Base-by-base conservation (phyloP, 192 early-diverging fungal genomes). In the Linnemannia exigua region DNA sequence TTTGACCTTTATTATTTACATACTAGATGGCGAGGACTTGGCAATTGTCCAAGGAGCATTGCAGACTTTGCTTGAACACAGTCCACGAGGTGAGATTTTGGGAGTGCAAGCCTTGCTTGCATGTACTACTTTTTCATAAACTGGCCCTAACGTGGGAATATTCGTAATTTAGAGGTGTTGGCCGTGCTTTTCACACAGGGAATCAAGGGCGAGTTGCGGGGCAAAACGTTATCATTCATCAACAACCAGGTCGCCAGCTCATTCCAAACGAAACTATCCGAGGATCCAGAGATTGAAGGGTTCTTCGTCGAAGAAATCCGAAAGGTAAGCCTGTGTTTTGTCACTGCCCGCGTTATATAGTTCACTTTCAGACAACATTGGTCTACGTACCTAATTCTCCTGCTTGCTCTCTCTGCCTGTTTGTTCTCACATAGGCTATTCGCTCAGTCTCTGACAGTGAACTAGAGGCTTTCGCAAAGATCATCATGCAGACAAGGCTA, bases 11-110 rank as follows among this genome's bases (percentile, higher is more conserved):
- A 51, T 38, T 72, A 14, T 8, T 25, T 47, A 25, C 46, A 6
- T 63, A 63, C 51, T 63, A 81, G 86, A 87, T 47, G 81, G 81
- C 17, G 76, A 87, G n/a, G 79, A 86, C 35, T 67, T 86, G n/a
- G 79, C 73, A 35, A 75, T 76, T 46, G 80, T 82, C 12, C 79
- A 81, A 33, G 70, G 31, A 15, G 80, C 86, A 11, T 58, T 87
- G 25, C 76, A 87, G 47, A 72, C 76, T 5, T 37, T 79, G n/a
- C 74, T 88, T 35, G 25, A 76, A 5, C 87, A 88, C 22, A 88
- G 81, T 61, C 80, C 78, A 11, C 76, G 80, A 61, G 84, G 84
- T 86, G 52, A 36, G 35, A n/a, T n/a, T 36, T 12, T 14, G 11
- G 11, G 0, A 1, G 58, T 31, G 28, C 12, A 28, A 11, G 2